These are phyloP conservation scores for Agroathelia rolfsii DNA, from an alignment of 1,284 basidiomycete species.

Conservation along the genomic window DNA sequence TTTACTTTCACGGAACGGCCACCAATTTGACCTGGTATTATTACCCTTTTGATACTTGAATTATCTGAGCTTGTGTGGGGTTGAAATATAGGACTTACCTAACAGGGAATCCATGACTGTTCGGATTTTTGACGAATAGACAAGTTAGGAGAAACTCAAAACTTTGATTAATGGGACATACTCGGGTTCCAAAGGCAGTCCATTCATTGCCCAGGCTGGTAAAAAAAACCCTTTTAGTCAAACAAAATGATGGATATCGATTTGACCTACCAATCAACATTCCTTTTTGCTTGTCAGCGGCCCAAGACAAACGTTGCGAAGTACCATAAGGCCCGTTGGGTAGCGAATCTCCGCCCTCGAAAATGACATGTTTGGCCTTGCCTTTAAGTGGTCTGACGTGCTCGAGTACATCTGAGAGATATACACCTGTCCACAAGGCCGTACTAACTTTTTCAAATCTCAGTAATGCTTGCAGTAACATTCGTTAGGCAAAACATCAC, in stretches of 20 bases:
- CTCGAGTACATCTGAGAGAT: constrained; percentile 48
- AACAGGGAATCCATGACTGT: constrained; percentile 58
- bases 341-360: constrained; percentile 53
- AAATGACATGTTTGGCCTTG: constrained; percentile 44
- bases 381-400: constrained; percentile 33
- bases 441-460: constrained; percentile 34
- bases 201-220: constrained; percentile 61
- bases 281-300: constrained; percentile 35
- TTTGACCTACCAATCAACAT: constrained; percentile 37
- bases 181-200: constrained; percentile 48
- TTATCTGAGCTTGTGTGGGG: too few species aligned
- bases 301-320: constrained; percentile 42
- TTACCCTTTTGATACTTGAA: too few species aligned
- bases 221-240: constrained; percentile 1
- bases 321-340: constrained; percentile 63
- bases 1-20: constrained; percentile 38
- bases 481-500: too few species aligned
- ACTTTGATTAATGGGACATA: too few species aligned
- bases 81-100: too few species aligned
- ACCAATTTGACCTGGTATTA: constrained; percentile 60
- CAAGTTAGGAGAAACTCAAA: too few species aligned
- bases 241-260: neutral
- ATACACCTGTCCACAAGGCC: constrained; percentile 59
- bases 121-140: too few species aligned
- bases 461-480: too few species aligned